Conservation (phyloP, 441 rosid species). For the Erodium chrysanthum region DNA sequence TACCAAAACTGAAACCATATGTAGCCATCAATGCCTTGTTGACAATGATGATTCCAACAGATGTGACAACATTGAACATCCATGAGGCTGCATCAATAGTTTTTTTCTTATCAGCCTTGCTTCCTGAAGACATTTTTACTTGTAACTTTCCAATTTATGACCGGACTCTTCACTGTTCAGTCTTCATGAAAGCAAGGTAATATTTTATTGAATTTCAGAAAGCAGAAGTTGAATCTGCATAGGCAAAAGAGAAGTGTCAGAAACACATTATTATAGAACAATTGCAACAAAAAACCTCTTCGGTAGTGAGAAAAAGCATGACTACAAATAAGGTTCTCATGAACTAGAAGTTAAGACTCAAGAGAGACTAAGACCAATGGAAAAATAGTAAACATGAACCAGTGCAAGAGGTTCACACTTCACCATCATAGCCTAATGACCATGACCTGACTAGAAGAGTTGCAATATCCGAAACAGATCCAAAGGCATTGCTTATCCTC, state of each 20-base stretch:
- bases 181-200: constrained; percentile 24
- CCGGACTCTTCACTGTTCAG: constrained; percentile 25
- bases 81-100: constrained; percentile 79
- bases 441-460: background rate
- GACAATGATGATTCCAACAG: constrained; percentile 89
- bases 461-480: background rate
- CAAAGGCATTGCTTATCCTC: background rate
- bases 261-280: background rate
- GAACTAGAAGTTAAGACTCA: background rate
- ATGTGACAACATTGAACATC: constrained; percentile 90
- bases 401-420: background rate
- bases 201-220: constrained; percentile 10
- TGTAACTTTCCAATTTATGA: constrained; percentile 13
- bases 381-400: background rate
- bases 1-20: constrained; percentile 85
- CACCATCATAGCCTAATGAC: background rate
- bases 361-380: background rate
- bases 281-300: background rate
- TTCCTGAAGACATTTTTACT: constrained; percentile 42
- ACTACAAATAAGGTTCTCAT: background rate
- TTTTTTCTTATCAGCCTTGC: constrained; percentile 64
- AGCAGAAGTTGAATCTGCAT: constrained; percentile 17
- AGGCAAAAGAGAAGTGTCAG: constrained; percentile 7
- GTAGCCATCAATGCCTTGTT: constrained; percentile 91
- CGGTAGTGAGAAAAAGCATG: background rate